phyloP scores from a whole-genome alignment of 257 asterid species.

The Echites panduratus region DNA sequence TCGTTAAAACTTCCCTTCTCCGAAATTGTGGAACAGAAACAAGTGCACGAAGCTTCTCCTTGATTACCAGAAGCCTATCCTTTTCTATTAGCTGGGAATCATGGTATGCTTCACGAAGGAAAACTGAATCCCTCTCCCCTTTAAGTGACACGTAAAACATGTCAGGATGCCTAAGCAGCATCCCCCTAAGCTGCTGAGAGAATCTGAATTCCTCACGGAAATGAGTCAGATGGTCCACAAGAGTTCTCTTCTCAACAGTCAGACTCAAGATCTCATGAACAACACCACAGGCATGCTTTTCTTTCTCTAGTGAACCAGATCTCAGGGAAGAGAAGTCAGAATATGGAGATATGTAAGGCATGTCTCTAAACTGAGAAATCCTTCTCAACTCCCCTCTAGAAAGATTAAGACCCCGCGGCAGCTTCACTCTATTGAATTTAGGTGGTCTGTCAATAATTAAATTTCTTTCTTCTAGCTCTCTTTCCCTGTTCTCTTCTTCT shows the following conservation, averaged over 20 bases:
- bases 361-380: conserved; percentile 67
- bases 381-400: conserved; percentile 92
- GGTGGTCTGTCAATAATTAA: conserved; percentile 70
- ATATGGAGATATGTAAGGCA: conserved; percentile 82
- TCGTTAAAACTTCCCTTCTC: conserved; percentile 30
- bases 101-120: conserved; percentile 86
- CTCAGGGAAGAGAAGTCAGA: conserved; percentile 71
- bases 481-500: conserved; percentile 64
- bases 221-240: conserved; percentile 90
- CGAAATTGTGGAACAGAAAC: conserved; percentile 62
- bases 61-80: conserved; percentile 74
- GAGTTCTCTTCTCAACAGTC: conserved; percentile 90
- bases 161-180: conserved; percentile 97
- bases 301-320: conserved; percentile 70
- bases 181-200: conserved; percentile 96
- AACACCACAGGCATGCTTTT: conserved; percentile 80
- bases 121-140: conserved; percentile 95
- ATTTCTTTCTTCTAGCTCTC: conserved; percentile 66
- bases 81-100: conserved; percentile 87
- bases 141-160: conserved; percentile 88
- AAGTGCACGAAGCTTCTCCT: conserved; percentile 90
- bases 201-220: conserved; percentile 90
- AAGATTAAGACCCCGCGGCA: conserved; percentile 80
- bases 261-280: conserved; percentile 95
- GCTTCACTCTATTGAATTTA: conserved; percentile 68